phyloP scores from a whole-genome alignment of 805 yeast genomes.

The Tetrapisispora pingtungensis region DNA sequence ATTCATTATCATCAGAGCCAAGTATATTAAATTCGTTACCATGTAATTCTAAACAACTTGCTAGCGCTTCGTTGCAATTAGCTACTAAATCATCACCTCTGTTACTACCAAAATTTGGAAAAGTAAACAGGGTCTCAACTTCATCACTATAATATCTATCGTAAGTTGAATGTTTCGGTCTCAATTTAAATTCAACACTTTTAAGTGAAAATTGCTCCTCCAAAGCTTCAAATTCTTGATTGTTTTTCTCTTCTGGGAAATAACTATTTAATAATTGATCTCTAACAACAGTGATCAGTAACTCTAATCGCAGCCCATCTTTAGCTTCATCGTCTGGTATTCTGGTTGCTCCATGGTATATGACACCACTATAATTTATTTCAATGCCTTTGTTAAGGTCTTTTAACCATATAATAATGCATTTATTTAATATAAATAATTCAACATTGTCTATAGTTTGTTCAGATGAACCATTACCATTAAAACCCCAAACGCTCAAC shows the following conservation, averaged over 20 bases:
- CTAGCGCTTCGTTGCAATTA: slow-evolving; percentile 30
- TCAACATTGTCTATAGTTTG: slow-evolving; percentile 17
- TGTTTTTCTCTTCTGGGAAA: slow-evolving; percentile 11
- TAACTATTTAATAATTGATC: slow-evolving; percentile 18
- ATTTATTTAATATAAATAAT: slow-evolving; percentile 30
- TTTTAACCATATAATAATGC: slow-evolving; percentile 33
- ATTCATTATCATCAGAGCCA: neutral
- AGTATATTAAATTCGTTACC: slow-evolving; percentile 7
- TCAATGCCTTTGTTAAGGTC: slow-evolving; percentile 30
- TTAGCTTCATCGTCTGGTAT: slow-evolving; percentile 5
- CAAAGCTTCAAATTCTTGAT: neutral
- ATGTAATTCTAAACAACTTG: slow-evolving; percentile 27
- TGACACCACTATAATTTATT: slow-evolving; percentile 26
- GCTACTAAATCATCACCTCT: slow-evolving; percentile 32
- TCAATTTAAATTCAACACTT: slow-evolving; percentile 28
- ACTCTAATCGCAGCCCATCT: slow-evolving; percentile 23
- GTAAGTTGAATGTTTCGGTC: slow-evolving; percentile 29
- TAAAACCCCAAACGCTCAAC: slow-evolving; percentile 8
- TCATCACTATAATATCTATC: slow-evolving; percentile 30
- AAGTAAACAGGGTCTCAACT: slow-evolving; percentile 30
- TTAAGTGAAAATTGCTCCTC: slow-evolving; percentile 8
- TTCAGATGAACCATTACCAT: slow-evolving; percentile 3
- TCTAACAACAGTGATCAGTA: slow-evolving; percentile 21
- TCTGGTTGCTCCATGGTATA: slow-evolving; percentile 25
- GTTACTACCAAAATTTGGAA: slow-evolving; percentile 31